These are phyloP conservation scores for Hypoxylon lenormandii DNA, from an alignment of 495 filamentous ascomycete species.

Conservation along the genomic window DNA sequence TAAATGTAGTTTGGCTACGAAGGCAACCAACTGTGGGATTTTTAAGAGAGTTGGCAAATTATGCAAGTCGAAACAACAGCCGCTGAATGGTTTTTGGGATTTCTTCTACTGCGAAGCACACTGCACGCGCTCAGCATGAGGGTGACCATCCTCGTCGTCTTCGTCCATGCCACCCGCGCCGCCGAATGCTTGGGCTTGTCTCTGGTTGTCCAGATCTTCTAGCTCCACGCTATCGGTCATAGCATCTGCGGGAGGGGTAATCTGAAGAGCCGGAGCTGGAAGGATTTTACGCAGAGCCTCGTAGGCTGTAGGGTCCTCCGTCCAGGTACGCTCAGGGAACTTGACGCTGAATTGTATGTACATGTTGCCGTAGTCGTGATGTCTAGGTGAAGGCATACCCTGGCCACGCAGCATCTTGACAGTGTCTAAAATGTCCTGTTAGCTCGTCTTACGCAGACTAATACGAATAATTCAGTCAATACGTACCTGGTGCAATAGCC, in stretches of 20 bases:
- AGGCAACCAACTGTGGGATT: constrained; percentile 10
- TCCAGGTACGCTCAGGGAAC: constrained; percentile 82
- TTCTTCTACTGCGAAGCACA: constrained; percentile 92
- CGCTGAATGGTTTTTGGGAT: neutral
- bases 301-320: constrained; percentile 65
- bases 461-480: constrained; percentile 1
- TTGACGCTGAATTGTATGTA: constrained; percentile 98
- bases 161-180: constrained; percentile 74
- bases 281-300: constrained; percentile 82
- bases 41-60: constrained; percentile 10
- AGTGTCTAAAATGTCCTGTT: constrained; percentile 65
- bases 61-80: constrained; percentile 18
- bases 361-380: constrained; percentile 95
- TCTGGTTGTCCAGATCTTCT: constrained; percentile 81
- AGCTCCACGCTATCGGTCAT: constrained; percentile 88
- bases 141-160: constrained; percentile 83
- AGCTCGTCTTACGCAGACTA: constrained; percentile 34
- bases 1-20: constrained; percentile 38
- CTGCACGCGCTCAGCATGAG: constrained; percentile 91
- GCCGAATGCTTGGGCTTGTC: constrained; percentile 78
- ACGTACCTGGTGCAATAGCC: constrained; percentile 91
- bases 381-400: constrained; percentile 96
- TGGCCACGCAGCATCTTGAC: constrained; percentile 96
- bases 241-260: constrained; percentile 75
- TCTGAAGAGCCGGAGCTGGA: constrained; percentile 72